Percentiles rank a stretch among this genome's conserved stretches.
Evolutionary conservation across 495 filamentous ascomycete species (phyloP).

Genomic region (Aspergillus bertholletiae): DNA sequence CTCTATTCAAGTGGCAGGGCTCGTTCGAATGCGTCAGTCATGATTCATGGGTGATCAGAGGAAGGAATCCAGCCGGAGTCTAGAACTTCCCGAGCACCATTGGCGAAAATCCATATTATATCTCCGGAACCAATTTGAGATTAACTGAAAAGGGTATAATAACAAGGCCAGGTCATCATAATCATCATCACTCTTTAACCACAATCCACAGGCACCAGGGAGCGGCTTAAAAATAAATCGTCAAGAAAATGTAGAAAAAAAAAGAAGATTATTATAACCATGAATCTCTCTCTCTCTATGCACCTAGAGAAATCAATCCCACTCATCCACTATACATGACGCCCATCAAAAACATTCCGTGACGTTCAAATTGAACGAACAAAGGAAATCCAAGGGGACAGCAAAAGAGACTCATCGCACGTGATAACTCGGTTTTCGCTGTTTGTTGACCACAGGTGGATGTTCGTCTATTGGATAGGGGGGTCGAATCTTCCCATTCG

Average conservation of each 20-base stretch:
- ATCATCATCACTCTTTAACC: not conserved
- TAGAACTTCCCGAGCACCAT: too few relatives aligned
- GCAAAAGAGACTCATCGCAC: constrained; percentile 38
- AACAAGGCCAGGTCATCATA: not conserved
- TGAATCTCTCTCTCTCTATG: too few relatives aligned
- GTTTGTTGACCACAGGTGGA: constrained; percentile 77
- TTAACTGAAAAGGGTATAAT: not conserved
- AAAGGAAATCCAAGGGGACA: not conserved
- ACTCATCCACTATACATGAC: not conserved
- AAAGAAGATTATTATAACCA: constrained; percentile 4
- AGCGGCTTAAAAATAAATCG: constrained; percentile 5
- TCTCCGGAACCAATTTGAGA: not conserved
- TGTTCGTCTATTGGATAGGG: constrained; percentile 86
- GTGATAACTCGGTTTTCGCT: constrained; percentile 77
- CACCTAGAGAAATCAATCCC: not conserved
- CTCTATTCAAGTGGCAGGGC: too few relatives aligned
- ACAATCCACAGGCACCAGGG: not conserved
- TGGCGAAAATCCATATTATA: not conserved
- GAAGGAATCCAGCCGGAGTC: too few relatives aligned
- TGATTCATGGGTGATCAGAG: too few relatives aligned
- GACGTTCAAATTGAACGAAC: not conserved
- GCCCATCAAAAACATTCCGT: not conserved
- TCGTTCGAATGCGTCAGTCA: too few relatives aligned
- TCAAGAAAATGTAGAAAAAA: constrained; percentile 5
- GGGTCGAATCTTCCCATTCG: constrained; percentile 36